Evolutionary conservation across 805 yeast species (phyloP).

Genomic region (Spathaspora gorwiae): DNA sequence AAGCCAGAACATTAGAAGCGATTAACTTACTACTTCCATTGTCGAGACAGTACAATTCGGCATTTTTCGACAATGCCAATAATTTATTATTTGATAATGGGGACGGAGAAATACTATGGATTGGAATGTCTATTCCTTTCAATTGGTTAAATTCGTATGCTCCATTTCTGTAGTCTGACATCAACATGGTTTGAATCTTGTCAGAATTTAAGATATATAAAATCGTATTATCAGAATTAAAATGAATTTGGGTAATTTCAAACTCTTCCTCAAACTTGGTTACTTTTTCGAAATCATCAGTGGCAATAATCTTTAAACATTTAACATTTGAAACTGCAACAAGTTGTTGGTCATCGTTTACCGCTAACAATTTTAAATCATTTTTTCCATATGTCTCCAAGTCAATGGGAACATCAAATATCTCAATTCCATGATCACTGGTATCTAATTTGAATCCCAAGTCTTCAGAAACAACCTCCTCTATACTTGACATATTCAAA

Average conservation of each 20-base stretch:
- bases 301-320: conserved; percentile 16
- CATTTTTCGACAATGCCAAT: neutral
- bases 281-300: conserved; percentile 9
- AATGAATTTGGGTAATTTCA: conserved; percentile 17
- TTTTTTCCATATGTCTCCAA: conserved; percentile 10
- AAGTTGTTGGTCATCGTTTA: conserved; percentile 19
- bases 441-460: conserved; percentile 33
- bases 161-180: neutral
- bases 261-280: conserved; percentile 1
- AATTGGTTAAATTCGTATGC: neutral
- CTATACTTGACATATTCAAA: conserved; percentile 3
- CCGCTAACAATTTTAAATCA: conserved; percentile 23
- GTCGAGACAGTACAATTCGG: conserved; percentile 2
- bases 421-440: conserved; percentile 18
- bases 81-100: neutral
- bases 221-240: conserved; percentile 24
- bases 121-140: neutral
- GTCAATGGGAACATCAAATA: conserved; percentile 23
- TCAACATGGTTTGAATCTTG: neutral
- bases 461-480: conserved; percentile 25
- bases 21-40: neutral
- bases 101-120: neutral
- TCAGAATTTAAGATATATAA: conserved; percentile 22
- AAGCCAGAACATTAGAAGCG: conserved; percentile 3
- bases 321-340: conserved; percentile 31